Evolutionary conservation across 495 filamentous ascomycete species (phyloP).

Genomic region (Elasticomyces elasticus): DNA sequence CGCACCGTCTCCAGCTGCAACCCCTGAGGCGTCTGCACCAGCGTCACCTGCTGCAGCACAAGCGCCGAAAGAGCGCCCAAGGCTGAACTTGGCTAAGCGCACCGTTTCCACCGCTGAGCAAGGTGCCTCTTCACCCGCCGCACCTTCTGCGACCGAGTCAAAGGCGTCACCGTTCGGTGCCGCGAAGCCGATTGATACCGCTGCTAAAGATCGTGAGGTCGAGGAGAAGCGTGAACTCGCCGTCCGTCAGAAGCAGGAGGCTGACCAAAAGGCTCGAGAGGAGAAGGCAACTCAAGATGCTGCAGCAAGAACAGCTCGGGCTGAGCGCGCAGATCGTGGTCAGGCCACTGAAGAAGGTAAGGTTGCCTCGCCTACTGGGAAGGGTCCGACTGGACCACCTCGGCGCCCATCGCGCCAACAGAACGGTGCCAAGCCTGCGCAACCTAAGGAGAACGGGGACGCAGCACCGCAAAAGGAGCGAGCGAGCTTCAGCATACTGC

Average conservation of each 20-base stretch:
- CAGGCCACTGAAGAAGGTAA: slow-evolving; percentile 21
- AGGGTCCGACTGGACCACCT: neutral
- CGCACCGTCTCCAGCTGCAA: slow-evolving; percentile 32
- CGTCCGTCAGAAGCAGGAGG: slow-evolving; percentile 72
- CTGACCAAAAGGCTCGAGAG: slow-evolving; percentile 73
- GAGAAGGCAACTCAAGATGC: slow-evolving; percentile 55
- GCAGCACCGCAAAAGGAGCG: slow-evolving; percentile 10
- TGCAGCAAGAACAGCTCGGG: slow-evolving; percentile 33
- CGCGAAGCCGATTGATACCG: slow-evolving; percentile 80
- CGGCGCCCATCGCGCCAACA: slow-evolving; percentile 17
- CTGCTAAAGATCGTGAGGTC: slow-evolving; percentile 73
- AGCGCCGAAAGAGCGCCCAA: slow-evolving; percentile 54
- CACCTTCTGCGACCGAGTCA: slow-evolving; percentile 50
- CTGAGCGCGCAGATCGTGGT: slow-evolving; percentile 36
- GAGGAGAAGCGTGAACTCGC: slow-evolving; percentile 73
- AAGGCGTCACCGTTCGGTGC: slow-evolving; percentile 90
- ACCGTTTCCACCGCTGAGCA: slow-evolving; percentile 65
- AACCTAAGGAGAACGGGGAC: slow-evolving; percentile 28
- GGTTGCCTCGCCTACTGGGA: slow-evolving; percentile 11
- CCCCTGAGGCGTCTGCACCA: slow-evolving; percentile 56
- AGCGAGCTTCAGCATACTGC: slow-evolving; percentile 31
- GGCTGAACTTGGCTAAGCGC: slow-evolving; percentile 75
- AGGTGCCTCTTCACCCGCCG: slow-evolving; percentile 42
- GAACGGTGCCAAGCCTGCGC: slow-evolving; percentile 6
- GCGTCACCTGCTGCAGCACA: slow-evolving; percentile 52